A percentile compares a stretch with the other conserved stretches of the same genome.
These are phyloP conservation scores for Dictyostelium firmibasis DNA, from an alignment of 78 protist genomes.

Conservation along the genomic window DNA sequence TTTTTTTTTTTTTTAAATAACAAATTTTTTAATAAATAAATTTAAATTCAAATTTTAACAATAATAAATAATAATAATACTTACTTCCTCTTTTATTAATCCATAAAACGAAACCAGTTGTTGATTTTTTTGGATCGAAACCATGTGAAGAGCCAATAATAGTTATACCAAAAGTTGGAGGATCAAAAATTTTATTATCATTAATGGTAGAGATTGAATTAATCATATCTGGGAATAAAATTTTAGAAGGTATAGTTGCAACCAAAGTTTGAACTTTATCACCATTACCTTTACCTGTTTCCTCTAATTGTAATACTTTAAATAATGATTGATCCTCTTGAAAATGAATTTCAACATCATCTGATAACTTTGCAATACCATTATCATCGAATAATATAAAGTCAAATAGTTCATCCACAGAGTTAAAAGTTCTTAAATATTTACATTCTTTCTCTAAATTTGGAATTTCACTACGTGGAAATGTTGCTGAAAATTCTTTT, in stretches of 20 bases:
- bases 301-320: neutral
- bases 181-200: conserved; percentile 62
- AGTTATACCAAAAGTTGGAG: conserved; percentile 88
- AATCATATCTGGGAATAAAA: conserved; percentile 43
- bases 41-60: neutral
- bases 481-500: conserved; percentile 22
- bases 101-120: conserved; percentile 89
- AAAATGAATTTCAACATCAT: conserved; percentile 53
- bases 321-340: conserved; percentile 11
- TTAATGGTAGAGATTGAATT: conserved; percentile 21
- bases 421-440: conserved; percentile 61
- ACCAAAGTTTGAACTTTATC: neutral
- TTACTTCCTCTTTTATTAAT: conserved; percentile 81
- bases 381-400: conserved; percentile 63
- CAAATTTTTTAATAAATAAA: neutral
- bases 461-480: conserved; percentile 56
- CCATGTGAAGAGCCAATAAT: conserved; percentile 85
- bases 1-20: neutral
- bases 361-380: conserved; percentile 36
- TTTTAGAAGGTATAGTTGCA: conserved; percentile 33
- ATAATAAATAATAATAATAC: conserved; percentile 13
- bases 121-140: conserved; percentile 80
- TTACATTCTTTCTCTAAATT: conserved; percentile 55
- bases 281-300: neutral
- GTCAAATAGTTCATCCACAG: conserved; percentile 60